Conservation (phyloP, 768 basidiomycete genomes). For the Baorangia bicolor region DNA sequence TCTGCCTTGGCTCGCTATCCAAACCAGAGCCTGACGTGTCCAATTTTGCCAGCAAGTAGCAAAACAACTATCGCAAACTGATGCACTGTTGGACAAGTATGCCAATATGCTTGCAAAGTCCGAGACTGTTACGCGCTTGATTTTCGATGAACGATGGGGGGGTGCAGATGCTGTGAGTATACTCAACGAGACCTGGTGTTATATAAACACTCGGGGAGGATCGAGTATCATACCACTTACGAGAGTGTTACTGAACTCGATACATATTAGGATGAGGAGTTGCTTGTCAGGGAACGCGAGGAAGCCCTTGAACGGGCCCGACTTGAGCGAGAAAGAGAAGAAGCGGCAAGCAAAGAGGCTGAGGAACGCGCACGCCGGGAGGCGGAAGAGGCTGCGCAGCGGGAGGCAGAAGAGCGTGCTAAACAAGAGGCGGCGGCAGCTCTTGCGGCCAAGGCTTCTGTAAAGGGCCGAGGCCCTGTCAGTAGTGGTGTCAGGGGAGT, state of each 20-base stretch:
- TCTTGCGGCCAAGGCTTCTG: constrained; percentile 24
- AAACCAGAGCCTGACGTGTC: not conserved
- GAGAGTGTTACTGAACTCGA: not conserved
- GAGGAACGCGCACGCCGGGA: constrained; percentile 34
- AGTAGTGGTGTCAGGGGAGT: constrained; percentile 69
- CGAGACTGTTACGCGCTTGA: constrained; percentile 62
- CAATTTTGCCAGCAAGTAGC: constrained; percentile 53
- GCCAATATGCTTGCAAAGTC: constrained; percentile 66
- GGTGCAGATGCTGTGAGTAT: constrained; percentile 67
- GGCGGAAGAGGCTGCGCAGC: constrained; percentile 35
- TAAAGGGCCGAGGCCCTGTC: constrained; percentile 38
- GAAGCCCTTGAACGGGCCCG: constrained; percentile 29
- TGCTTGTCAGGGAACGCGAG: constrained; percentile 44
- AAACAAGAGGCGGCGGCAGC: constrained; percentile 48
- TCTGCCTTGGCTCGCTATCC: not conserved
- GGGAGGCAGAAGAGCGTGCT: constrained; percentile 48
- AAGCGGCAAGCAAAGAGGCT: constrained; percentile 40
- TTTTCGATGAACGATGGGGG: constrained; percentile 76
- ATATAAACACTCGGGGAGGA: not conserved
- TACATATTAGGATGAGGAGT: constrained; percentile 54
- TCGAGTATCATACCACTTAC: not conserved
- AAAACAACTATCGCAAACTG: constrained; percentile 65
- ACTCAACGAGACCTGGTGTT: not conserved
- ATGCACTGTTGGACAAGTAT: constrained; percentile 74
- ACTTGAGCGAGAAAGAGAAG: constrained; percentile 38